phyloP scores from a whole-genome alignment of 208 protist genomes.

The Wallacemonas sp. region DNA sequence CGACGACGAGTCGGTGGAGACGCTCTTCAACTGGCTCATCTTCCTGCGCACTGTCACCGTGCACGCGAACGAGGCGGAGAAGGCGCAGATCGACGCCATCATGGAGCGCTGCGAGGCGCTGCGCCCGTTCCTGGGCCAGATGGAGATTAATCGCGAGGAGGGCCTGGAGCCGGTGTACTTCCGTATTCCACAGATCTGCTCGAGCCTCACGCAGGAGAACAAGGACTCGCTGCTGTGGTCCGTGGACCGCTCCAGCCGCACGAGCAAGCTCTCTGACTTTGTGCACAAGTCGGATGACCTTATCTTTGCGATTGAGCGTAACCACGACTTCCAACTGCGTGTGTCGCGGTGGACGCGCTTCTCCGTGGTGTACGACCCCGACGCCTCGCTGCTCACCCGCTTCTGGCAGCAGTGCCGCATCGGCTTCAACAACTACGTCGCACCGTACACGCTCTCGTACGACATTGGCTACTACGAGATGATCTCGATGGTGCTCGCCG shows the following conservation, averaged over 20 bases:
- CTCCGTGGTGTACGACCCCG: conserved; percentile 15
- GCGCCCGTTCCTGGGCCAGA: conserved; percentile 50
- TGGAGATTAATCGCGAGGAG: conserved; percentile 73
- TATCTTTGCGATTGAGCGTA: conserved; percentile 81
- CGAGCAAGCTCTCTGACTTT: conserved; percentile 81
- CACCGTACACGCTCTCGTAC: conserved; percentile 40
- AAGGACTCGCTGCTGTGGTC: conserved; percentile 74
- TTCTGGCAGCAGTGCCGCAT: conserved; percentile 24
- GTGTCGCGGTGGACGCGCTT: conserved; percentile 56
- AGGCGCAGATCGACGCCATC: conserved; percentile 47
- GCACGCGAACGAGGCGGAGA: conserved; percentile 37
- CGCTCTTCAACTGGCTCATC: conserved; percentile 85
- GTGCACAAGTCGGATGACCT: conserved; percentile 77
- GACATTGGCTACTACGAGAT: conserved; percentile 58
- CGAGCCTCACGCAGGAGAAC: conserved; percentile 58
- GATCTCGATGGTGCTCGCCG: conserved; percentile 54
- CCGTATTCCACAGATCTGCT: conserved; percentile 72
- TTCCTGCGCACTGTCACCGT: conserved; percentile 55
- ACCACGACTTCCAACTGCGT: conserved; percentile 45
- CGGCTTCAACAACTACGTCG: conserved; percentile 63
- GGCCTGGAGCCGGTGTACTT: conserved; percentile 85
- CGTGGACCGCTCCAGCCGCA: conserved; percentile 72
- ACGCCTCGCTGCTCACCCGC: not conserved
- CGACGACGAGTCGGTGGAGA: conserved; percentile 40
- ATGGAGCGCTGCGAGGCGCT: conserved; percentile 41